Conservation (phyloP, 306 rosid genomes). For the Prinsepia uniflora region DNA sequence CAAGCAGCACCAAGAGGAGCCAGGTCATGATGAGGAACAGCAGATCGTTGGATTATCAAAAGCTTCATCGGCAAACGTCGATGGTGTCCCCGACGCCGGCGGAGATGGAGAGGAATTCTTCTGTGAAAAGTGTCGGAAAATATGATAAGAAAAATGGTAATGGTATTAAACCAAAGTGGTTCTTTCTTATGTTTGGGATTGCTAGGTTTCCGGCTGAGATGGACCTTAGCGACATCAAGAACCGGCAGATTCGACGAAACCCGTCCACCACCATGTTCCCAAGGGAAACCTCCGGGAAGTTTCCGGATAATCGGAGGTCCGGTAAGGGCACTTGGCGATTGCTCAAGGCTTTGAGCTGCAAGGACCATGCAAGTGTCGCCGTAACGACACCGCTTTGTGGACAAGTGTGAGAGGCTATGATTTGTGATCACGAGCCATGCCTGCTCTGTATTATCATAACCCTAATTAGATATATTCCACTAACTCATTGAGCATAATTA, state of each 20-base stretch:
- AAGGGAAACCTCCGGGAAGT: conserved; percentile 23
- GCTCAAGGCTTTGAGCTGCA: conserved; percentile 74
- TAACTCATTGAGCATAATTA: neutral
- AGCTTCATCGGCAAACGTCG: conserved; percentile 32
- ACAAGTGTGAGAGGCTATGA: conserved; percentile 18
- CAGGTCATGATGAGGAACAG: conserved; percentile 47
- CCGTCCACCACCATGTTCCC: conserved; percentile 33
- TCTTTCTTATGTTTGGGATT: conserved; percentile 61
- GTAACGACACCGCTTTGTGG: conserved; percentile 59
- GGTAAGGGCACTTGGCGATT: conserved; percentile 72
- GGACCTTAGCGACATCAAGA: conserved; percentile 73
- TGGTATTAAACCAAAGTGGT: conserved; percentile 54
- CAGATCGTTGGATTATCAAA: conserved; percentile 48
- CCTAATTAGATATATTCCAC: neutral
- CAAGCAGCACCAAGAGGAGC: conserved; percentile 37
- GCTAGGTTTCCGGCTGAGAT: conserved; percentile 65
- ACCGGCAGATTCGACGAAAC: conserved; percentile 58
- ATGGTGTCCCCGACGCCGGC: conserved; percentile 24
- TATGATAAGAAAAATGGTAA: neutral
- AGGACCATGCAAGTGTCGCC: conserved; percentile 58
- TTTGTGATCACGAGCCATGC: conserved; percentile 26
- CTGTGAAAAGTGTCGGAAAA: conserved; percentile 24
- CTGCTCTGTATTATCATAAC: neutral
- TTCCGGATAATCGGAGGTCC: conserved; percentile 35
- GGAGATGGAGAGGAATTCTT: conserved; percentile 39